Percentiles rank a stretch among this genome's conserved stretches.
These are phyloP conservation scores for Salvia hispanica DNA, from an alignment of 257 asterid species.

Conservation along the genomic window DNA sequence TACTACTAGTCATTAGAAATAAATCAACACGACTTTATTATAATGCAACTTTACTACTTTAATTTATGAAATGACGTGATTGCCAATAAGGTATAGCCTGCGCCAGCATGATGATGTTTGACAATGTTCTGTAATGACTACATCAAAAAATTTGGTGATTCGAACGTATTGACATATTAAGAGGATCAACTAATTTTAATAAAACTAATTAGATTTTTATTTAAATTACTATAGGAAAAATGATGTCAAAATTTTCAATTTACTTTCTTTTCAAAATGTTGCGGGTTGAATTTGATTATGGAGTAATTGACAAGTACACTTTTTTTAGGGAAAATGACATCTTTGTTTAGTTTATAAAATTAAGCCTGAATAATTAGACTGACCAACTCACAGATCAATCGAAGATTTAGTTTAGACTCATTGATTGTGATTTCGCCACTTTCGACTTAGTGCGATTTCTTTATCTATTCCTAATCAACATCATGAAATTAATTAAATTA, in stretches of 20 bases:
- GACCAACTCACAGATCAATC: not conserved
- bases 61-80: slow-evolving; percentile 13
- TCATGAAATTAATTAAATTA: not conserved
- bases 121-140: slow-evolving; percentile 2
- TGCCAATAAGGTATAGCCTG: slow-evolving; percentile 13
- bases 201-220: no score
- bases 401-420: not conserved
- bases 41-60: not conserved
- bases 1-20: no score
- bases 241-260: no score
- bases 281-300: no score
- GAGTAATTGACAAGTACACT: no score
- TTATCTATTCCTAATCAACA: not conserved
- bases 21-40: not conserved
- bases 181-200: no score
- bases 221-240: no score
- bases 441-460: not conserved
- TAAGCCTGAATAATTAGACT: not conserved
- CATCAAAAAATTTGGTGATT: not conserved
- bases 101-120: slow-evolving; percentile 23
- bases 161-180: no score
- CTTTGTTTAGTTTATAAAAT: no score
- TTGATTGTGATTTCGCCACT: not conserved
- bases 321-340: no score
- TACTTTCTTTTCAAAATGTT: no score